Percentiles rank a stretch among this genome's conserved stretches.
phyloP scores from a whole-genome alignment of 2,329 filamentous ascomycete species.

The Alternaria infectoria region DNA sequence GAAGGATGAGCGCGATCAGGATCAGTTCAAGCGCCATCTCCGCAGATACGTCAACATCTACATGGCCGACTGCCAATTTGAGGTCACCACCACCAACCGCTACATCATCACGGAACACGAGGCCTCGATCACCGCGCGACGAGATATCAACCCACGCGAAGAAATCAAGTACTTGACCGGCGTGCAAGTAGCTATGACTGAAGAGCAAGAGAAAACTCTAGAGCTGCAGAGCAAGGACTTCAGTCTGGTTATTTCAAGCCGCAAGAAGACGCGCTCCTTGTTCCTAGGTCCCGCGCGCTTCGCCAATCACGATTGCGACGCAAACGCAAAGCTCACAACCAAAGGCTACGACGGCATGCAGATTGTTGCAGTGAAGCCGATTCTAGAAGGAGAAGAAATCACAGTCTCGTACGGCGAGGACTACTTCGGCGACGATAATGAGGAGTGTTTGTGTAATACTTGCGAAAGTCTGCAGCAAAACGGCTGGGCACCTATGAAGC shows the following conservation, averaged over 20 bases:
- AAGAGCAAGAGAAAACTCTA: slow-evolving; percentile 84
- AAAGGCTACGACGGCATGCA: slow-evolving; percentile 86
- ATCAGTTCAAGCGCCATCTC: slow-evolving; percentile 84
- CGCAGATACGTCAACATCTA: slow-evolving; percentile 93
- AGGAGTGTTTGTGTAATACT: slow-evolving; percentile 88
- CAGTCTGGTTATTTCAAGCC: slow-evolving; percentile 92
- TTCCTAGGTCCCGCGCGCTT: slow-evolving; percentile 96
- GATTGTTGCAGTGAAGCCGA: slow-evolving; percentile 82
- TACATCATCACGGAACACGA: slow-evolving; percentile 93
- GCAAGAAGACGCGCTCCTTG: slow-evolving; percentile 87
- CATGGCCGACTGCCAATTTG: slow-evolving; percentile 90
- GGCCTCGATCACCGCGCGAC: slow-evolving; percentile 82
- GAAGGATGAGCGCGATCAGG: slow-evolving; percentile 77
- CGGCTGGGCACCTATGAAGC: slow-evolving; percentile 72
- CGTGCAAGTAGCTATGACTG: slow-evolving; percentile 89
- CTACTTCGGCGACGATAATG: slow-evolving; percentile 95
- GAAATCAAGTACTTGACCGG: slow-evolving; percentile 89
- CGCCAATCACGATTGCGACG: slow-evolving; percentile 94
- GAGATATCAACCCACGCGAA: slow-evolving; percentile 79
- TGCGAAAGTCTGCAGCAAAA: slow-evolving; percentile 80
- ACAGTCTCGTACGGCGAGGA: slow-evolving; percentile 95
- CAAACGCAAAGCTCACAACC: slow-evolving; percentile 87
- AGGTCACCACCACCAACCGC: slow-evolving; percentile 90
- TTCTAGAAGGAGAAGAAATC: slow-evolving; percentile 89
- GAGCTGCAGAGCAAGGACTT: slow-evolving; percentile 88